Evolutionary conservation across 2,329 filamentous ascomycete genomes (phyloP), one percentile per base, ranked within the genome.

Genomic region (Penicillium freii): DNA sequence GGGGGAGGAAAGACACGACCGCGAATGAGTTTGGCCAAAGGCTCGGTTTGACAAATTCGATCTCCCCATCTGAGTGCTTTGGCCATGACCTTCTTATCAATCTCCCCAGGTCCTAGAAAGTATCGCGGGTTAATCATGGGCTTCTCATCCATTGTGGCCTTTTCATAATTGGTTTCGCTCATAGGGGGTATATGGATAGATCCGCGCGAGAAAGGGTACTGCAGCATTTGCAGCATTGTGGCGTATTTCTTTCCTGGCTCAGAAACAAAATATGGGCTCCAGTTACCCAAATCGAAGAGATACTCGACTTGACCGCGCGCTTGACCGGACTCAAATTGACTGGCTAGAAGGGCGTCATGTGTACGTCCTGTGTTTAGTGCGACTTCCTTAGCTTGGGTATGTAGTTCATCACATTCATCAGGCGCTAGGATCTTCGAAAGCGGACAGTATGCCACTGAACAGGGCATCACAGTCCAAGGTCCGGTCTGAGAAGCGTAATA

Each of bases 121-220:
- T 80, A 81, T 5, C 65, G 63, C 0, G 79, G 78, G 33, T 81
- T 70, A 34, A 81, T 80, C 13, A 66, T 29, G 0, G 75, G 76
- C 48, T 67, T 54, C 51, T 69, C n/a, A 66, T 68, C 45, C 27
- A 71, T 39, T 21, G 63, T 43, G 11, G 51, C 47, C 15, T 54
- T 53, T 13, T 29, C 36, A 25, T 43, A 39, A 15, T 33, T 21
- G 31, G 15, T 39, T 11, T 61, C 51, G 7, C 36, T 27, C 31
- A 42, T 51, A 2, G 69, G 61, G 3, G 56, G 49, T 4, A 83
- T 75, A 57, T 84, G 81, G 10, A 83, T 71, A 2, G 72, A 77
- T 0, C 82, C 82, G 3, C 73, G 70, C 0, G 79, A 78, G 31
- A 81, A 81, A 0, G 82, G 81, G 65, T 83, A 81, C 58, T 82